These are phyloP conservation scores for Linum usitatissimum DNA, from an alignment of 345 rosid genomes.

Conservation along the genomic window DNA sequence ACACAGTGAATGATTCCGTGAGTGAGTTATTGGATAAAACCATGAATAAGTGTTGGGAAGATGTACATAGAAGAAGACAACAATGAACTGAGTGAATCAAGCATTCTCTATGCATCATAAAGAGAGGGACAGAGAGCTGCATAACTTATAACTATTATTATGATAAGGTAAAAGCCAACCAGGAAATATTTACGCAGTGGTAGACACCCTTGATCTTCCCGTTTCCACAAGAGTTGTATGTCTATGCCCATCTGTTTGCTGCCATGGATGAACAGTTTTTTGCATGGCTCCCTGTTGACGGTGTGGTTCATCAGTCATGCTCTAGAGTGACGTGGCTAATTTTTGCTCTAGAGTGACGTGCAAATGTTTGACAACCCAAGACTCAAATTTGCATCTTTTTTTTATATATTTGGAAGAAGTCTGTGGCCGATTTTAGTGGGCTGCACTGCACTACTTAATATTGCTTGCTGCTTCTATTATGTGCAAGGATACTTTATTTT, in stretches of 20 bases:
- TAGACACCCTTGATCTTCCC: slow-evolving; percentile 34
- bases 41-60: slow-evolving; percentile 14
- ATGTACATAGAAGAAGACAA: slow-evolving; percentile 12
- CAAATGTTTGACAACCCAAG: slow-evolving; percentile 1
- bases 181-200: too few species aligned
- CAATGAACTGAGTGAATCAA: slow-evolving; percentile 29
- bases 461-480: too few species aligned
- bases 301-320: slow-evolving; percentile 26
- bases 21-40: neutral
- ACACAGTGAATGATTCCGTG: slow-evolving; percentile 9
- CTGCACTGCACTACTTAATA: too few species aligned
- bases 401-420: too few species aligned
- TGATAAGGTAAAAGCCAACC: slow-evolving; percentile 11
- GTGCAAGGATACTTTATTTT: too few species aligned
- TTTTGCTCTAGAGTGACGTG: too few species aligned
- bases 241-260: slow-evolving; percentile 36
- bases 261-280: slow-evolving; percentile 56
- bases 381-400: neutral
- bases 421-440: too few species aligned
- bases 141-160: neutral
- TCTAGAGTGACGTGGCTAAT: slow-evolving; percentile 12
- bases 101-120: slow-evolving; percentile 24
- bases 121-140: too few species aligned
- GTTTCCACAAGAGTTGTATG: slow-evolving; percentile 53
- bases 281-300: slow-evolving; percentile 29